Base-by-base conservation (phyloP, 331 rosid genomes). In the Malus hybrid region DNA sequence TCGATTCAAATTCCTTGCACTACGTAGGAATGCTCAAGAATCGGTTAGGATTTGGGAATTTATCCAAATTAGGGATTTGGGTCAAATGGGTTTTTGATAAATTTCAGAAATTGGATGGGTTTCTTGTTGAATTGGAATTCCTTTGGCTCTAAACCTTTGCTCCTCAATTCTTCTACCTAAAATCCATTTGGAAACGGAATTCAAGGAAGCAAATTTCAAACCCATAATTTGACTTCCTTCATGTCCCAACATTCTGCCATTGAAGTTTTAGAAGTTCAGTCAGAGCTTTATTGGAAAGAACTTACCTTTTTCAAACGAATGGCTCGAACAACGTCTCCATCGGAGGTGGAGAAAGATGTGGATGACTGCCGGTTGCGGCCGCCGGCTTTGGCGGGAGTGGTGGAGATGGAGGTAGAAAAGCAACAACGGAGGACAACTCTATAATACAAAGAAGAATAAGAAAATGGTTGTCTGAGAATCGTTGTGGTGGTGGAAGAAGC, bases 121-220 rank as follows among this genome's bases (percentile, higher is more conserved):
- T 24, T 24, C 24, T 24, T 24, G 24, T 24, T 24, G 24, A 24
- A 24, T 24, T 24, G 24, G 24, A 24, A 24, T 24, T 1, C 24
- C 24, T 24, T 24, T 11, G 98, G 97, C 75, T 93, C 91, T 55
- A 88, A 83, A 18, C 97, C 98, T 77, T 88, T 90, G 86, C 86
- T 87, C 90, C 95, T 90, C 82, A 91, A 77, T 71, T 93, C 97
- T 79, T 90, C 91, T 80, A 93, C 92, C 98, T 91, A 62, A 63
- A 67, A 80, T 34, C 39, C 7, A 18, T n/a, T 73, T 59, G 32
- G 11, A 68, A 46, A 55, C 4, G 28, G 12, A 24, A 24, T 9
- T 73, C 42, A 74, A 60, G 22, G n/a, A 77, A 67, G 33, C 11
- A 19, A 11, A 27, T 68, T 46, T 44, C 36, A 50, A 16, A 70